Conservation (phyloP, 1,284 basidiomycete species). For the Takashimella tepidaria region DNA sequence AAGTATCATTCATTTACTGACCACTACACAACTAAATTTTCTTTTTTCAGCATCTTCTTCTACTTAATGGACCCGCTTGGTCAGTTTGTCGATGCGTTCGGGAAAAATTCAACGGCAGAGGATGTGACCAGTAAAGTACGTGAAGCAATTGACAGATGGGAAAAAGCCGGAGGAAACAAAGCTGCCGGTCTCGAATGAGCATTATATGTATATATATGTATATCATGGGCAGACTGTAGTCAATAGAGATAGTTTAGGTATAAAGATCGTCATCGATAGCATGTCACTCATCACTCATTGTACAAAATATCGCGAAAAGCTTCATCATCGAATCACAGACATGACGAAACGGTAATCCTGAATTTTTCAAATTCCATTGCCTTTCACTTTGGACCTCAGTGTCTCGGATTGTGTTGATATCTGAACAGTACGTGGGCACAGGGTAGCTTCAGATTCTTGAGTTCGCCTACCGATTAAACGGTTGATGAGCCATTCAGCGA, state of each 20-base stretch:
- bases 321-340: too few species aligned
- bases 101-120: constrained; percentile 67
- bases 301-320: background rate
- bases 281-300: background rate
- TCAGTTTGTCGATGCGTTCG: constrained; percentile 94
- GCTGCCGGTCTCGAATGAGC: constrained; percentile 35
- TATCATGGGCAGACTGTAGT: too few species aligned
- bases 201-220: too few species aligned
- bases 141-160: constrained; percentile 53
- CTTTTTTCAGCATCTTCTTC: constrained; percentile 73
- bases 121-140: constrained; percentile 59
- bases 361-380: too few species aligned
- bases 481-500: constrained; percentile 42
- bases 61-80: constrained; percentile 97
- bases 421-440: background rate
- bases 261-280: background rate
- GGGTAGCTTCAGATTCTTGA: background rate
- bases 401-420: background rate
- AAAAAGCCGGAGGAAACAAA: constrained; percentile 45
- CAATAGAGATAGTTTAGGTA: too few species aligned
- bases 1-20: too few species aligned
- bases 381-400: background rate
- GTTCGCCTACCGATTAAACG: constrained; percentile 26
- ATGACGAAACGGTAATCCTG: background rate
- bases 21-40: too few species aligned